Conservation (phyloP, 1,284 basidiomycete genomes). For the Heimioporus punctisporus region DNA sequence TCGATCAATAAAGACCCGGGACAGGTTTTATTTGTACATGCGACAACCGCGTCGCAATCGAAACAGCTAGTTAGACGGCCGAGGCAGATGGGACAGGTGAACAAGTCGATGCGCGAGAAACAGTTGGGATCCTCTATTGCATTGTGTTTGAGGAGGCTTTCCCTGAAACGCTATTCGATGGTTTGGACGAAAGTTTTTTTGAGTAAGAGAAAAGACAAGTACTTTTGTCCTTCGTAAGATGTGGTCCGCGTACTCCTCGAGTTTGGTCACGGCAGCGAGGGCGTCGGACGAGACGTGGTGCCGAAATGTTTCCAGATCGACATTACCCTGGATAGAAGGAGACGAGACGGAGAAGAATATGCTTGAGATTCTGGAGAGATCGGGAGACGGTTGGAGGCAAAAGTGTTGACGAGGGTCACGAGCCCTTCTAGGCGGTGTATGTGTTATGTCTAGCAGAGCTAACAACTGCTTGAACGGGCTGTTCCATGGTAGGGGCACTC, state of each 20-base stretch:
- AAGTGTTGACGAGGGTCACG: constrained; percentile 18
- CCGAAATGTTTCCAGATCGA: constrained; percentile 11
- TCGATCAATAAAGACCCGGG: background rate
- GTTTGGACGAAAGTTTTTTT: background rate
- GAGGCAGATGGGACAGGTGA: constrained; percentile 22
- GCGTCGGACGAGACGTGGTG: background rate
- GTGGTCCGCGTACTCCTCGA: constrained; percentile 8
- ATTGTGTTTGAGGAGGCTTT: constrained; percentile 5
- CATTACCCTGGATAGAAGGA: constrained; percentile 3
- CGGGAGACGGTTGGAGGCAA: constrained; percentile 21
- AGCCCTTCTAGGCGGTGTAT: background rate
- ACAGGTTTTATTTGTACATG: constrained; percentile 8
- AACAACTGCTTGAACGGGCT: too few species aligned
- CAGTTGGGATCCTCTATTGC: constrained; percentile 1
- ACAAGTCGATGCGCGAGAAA: constrained; percentile 16
- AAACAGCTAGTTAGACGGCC: constrained; percentile 5
- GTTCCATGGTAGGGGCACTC: too few species aligned
- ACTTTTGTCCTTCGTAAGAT: constrained; percentile 11
- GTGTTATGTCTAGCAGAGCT: too few species aligned
- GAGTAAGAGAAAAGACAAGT: background rate
- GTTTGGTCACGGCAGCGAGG: constrained; percentile 5
- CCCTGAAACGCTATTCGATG: constrained; percentile 15
- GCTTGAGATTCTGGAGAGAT: constrained; percentile 17
- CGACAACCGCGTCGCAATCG: constrained; percentile 14
- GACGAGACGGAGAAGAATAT: constrained; percentile 13